These are phyloP conservation scores for Clarireedia paspali DNA, from an alignment of 2,329 filamentous ascomycete species.

Conservation along the genomic window DNA sequence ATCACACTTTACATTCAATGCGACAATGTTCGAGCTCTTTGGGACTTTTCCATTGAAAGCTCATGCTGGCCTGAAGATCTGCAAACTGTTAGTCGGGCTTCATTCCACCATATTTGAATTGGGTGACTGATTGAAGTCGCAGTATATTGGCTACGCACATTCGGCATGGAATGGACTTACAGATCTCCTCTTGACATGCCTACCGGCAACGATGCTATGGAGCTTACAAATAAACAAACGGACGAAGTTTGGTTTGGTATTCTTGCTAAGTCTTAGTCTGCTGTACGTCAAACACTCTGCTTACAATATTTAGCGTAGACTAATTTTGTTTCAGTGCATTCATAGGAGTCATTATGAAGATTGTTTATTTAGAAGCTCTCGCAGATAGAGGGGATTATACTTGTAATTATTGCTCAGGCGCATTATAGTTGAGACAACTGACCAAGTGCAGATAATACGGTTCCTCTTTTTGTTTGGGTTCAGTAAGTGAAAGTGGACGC, in stretches of 20 bases:
- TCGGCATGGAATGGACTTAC: slow-evolving; percentile 7
- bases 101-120: neutral
- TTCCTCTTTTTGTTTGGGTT: slow-evolving; percentile 14
- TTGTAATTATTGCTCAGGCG: neutral
- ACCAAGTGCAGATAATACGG: slow-evolving; percentile 1
- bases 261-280: slow-evolving; percentile 12
- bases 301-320: too few species aligned
- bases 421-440: neutral
- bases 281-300: slow-evolving; percentile 7
- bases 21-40: slow-evolving; percentile 9
- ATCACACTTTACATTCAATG: slow-evolving; percentile 15
- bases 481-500: slow-evolving; percentile 5
- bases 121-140: neutral
- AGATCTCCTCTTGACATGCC: slow-evolving; percentile 13
- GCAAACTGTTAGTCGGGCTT: slow-evolving; percentile 8
- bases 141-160: slow-evolving; percentile 8
- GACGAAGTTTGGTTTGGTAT: slow-evolving; percentile 11
- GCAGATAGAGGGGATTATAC: slow-evolving; percentile 13
- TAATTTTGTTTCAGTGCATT: slow-evolving; percentile 8
- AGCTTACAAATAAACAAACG: slow-evolving; percentile 12
- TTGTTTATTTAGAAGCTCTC: slow-evolving; percentile 10
- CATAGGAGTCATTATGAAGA: slow-evolving; percentile 14
- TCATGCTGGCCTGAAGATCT: slow-evolving; percentile 10
- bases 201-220: slow-evolving; percentile 14
- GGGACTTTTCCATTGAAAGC: slow-evolving; percentile 8